Evolutionary conservation across 306 rosid genomes (phyloP), one percentile per base, ranked within the genome.

Genomic region (Glycine tomentella): DNA sequence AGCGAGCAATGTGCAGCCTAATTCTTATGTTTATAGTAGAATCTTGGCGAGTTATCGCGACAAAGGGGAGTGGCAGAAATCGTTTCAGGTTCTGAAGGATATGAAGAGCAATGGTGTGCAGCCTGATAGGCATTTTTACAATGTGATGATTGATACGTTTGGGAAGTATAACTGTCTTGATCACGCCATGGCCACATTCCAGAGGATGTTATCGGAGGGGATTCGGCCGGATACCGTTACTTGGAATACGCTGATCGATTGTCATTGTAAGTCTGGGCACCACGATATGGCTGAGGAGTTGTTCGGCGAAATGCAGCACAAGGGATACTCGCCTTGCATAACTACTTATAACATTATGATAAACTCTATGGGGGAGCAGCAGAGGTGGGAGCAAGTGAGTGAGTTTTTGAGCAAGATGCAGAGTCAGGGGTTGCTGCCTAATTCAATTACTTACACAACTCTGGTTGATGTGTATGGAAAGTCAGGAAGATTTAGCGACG

Each of bases 111-210:
- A 88, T 83, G 97, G 97, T 44, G 91, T 92, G 10, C 78, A 62
- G 57, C 98, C 98, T 1, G 97, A 94, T 69, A 85, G 97, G 83
- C 93, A 90, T 78, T 94, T 94, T 75, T 94, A 94, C 88, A 94
- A 94, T 86, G 97, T 94, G 66, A 90, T 94, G 98, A 94, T 92
- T 63, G 98, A 92, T 75, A 91, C 97, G 9, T 91, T 92, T 71
- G 98, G 98, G 45, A 94, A 94, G 86, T 89, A 83, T 58, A 88
- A 91, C 65, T 87, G 97, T 78, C 91, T 94, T 64, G 95, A 94
- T 87, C 97, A 94, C 34, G 98, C 97, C 0, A 87, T 89, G 90
- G 82, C 90, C 1, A 86, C 98, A 2, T 92, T 92, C 6, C 92
- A 92, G 14, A 84, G 92, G 65, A 94, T 92, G 98, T 67, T 91